phyloP scores from a whole-genome alignment of 2,329 filamentous ascomycete genomes.

The Pseudovirgaria hyperparasitica region DNA sequence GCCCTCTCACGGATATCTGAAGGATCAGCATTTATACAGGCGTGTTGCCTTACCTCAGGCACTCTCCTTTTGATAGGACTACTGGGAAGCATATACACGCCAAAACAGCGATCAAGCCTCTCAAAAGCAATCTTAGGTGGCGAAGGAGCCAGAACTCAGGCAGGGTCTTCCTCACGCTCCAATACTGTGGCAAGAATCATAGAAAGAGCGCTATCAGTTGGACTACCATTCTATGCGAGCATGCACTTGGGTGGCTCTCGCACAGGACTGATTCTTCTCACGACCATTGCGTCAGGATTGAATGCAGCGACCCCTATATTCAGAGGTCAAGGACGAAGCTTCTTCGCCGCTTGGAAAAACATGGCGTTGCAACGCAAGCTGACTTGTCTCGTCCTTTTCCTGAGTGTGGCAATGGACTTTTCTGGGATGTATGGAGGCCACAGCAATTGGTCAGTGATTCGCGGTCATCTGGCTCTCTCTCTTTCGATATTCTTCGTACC shows the following conservation, averaged over 20 bases:
- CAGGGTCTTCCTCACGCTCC: constrained; percentile 1
- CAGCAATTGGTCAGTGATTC: constrained; percentile 15
- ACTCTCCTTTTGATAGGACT: constrained; percentile 33
- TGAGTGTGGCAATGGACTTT: too few species aligned
- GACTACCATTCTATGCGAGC: constrained; percentile 43
- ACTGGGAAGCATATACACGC: constrained; percentile 19
- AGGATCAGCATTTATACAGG: constrained; percentile 25
- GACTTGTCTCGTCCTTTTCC: constrained; percentile 22
- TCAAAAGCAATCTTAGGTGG: constrained; percentile 18
- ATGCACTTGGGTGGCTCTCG: constrained; percentile 42
- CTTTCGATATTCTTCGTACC: constrained; percentile 34
- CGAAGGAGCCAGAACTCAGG: constrained; percentile 9
- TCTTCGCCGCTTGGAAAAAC: constrained; percentile 16
- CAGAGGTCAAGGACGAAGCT: constrained; percentile 19
- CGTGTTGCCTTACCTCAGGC: constrained; percentile 32
- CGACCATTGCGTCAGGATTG: constrained; percentile 33
- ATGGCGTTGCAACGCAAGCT: constrained; percentile 22
- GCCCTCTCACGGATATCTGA: constrained; percentile 1
- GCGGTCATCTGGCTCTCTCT: constrained; percentile 36
- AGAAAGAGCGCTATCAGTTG: constrained; percentile 27
- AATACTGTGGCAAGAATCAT: constrained; percentile 12
- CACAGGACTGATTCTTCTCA: constrained; percentile 38
- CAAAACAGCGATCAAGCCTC: constrained; percentile 20
- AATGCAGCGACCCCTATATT: constrained; percentile 14
- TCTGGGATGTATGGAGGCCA: constrained; percentile 20